phyloP scores from a whole-genome alignment of 768 basidiomycete genomes.

The Termitomyces sp. region DNA sequence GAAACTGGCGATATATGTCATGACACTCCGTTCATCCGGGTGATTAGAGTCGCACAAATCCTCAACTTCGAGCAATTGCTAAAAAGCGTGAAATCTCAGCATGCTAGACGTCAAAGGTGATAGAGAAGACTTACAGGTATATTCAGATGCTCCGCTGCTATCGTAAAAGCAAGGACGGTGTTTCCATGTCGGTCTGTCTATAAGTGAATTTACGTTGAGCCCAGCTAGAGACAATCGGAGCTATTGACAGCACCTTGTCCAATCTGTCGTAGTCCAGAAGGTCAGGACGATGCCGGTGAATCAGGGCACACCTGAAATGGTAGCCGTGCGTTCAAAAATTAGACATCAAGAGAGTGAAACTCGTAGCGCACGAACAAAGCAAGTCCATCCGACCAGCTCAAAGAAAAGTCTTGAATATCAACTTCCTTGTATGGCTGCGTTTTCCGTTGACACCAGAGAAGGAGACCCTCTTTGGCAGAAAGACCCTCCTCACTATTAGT shows the following conservation, averaged over 20 bases:
- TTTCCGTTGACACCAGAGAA: constrained; percentile 98
- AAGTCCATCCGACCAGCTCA: constrained; percentile 92
- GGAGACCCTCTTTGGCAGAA: constrained; percentile 95
- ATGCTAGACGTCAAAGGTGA: not conserved
- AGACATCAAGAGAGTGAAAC: constrained; percentile 4
- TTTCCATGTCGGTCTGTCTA: constrained; percentile 77
- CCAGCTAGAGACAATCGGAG: not conserved
- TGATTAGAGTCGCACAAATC: constrained; percentile 84
- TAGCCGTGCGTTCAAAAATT: not conserved
- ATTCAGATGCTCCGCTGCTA: constrained; percentile 83
- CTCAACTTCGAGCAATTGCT: constrained; percentile 96
- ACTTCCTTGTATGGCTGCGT: constrained; percentile 90
- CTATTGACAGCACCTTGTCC: constrained; percentile 53
- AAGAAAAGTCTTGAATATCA: constrained; percentile 88
- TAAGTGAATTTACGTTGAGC: constrained; percentile 4
- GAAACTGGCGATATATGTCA: constrained; percentile 96
- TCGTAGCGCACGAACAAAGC: constrained; percentile 64
- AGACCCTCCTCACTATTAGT: constrained; percentile 85
- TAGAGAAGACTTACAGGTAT: constrained; percentile 65
- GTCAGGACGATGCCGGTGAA: constrained; percentile 96
- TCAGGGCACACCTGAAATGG: constrained; percentile 79
- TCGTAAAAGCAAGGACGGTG: constrained; percentile 79
- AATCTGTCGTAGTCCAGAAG: constrained; percentile 84
- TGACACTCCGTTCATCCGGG: constrained; percentile 94
- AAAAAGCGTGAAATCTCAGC: not conserved